Percentiles rank a stretch among this genome's conserved stretches.
phyloP scores from a whole-genome alignment of 2,329 filamentous ascomycete genomes.

The Aspergillus alliaceus region DNA sequence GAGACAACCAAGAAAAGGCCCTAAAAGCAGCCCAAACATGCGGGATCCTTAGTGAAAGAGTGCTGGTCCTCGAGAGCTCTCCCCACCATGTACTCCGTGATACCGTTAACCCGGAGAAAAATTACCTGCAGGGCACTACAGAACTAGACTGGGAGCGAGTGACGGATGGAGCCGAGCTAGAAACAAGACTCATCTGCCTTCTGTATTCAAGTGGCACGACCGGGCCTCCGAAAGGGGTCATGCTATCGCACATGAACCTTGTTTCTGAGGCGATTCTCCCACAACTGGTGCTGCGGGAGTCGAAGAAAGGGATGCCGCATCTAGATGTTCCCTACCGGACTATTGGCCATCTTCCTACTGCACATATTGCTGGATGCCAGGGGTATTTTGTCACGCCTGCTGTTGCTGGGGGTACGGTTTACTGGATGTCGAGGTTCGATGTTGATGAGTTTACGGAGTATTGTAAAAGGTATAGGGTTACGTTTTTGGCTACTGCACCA shows the following conservation, averaged over 20 bases:
- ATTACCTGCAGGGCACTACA: conserved; percentile 19
- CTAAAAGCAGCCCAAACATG: conserved; percentile 52
- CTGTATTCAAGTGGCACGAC: conserved; percentile 52
- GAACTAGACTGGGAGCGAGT: conserved; percentile 56
- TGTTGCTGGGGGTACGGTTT: conserved; percentile 51
- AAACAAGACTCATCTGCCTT: conserved; percentile 45
- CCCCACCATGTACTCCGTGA: conserved; percentile 28
- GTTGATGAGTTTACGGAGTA: conserved; percentile 57
- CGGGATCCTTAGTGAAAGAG: conserved; percentile 46
- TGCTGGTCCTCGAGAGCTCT: conserved; percentile 53
- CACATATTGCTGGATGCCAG: conserved; percentile 51
- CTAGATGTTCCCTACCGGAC: conserved; percentile 34
- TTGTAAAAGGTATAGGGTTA: conserved; percentile 52
- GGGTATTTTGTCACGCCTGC: conserved; percentile 49
- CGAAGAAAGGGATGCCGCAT: conserved; percentile 30
- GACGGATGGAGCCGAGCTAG: conserved; percentile 50
- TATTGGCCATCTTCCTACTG: conserved; percentile 48
- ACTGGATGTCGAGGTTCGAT: conserved; percentile 65
- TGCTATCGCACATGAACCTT: conserved; percentile 46
- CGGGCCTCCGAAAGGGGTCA: conserved; percentile 48
- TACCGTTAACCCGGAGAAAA: background rate
- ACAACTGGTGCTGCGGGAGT: conserved; percentile 15
- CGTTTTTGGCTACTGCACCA: conserved; percentile 59
- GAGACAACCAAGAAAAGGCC: conserved; percentile 40
- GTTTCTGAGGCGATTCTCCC: conserved; percentile 37